phyloP scores from a whole-genome alignment of 2,329 filamentous ascomycete species.

The Graphiopsis chlorocephala region DNA sequence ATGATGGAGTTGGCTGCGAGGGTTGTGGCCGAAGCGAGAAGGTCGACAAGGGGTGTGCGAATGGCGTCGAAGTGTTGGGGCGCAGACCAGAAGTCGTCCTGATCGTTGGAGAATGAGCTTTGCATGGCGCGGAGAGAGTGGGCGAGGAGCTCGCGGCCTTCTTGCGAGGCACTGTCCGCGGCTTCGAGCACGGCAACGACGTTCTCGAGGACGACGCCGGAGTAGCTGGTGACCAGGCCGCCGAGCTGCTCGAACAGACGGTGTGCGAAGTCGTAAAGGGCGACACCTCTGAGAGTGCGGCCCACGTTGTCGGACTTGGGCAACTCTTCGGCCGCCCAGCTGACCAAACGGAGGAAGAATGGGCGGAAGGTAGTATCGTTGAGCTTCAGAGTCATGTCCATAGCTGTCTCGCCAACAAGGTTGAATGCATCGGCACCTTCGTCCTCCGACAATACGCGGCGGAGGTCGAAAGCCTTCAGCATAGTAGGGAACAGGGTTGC shows the following conservation, averaged over 20 bases:
- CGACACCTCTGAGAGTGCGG: slow-evolving; percentile 63
- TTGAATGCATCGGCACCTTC: slow-evolving; percentile 56
- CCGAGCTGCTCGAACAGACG: slow-evolving; percentile 82
- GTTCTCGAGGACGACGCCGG: slow-evolving; percentile 77
- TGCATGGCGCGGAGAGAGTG: slow-evolving; percentile 69
- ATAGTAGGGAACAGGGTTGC: slow-evolving; percentile 62
- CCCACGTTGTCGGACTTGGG: slow-evolving; percentile 61
- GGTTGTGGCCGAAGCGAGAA: slow-evolving; percentile 49
- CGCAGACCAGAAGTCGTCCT: slow-evolving; percentile 93
- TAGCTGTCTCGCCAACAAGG: slow-evolving; percentile 63
- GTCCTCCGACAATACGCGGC: slow-evolving; percentile 55
- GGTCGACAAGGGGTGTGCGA: slow-evolving; percentile 65
- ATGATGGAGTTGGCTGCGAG: slow-evolving; percentile 53
- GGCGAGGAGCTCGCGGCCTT: slow-evolving; percentile 55
- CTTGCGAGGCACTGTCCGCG: slow-evolving; percentile 59
- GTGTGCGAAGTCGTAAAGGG: slow-evolving; percentile 76
- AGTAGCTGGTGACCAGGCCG: slow-evolving; percentile 91
- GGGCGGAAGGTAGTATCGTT: slow-evolving; percentile 93
- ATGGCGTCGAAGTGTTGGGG: slow-evolving; percentile 80
- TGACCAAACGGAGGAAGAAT: slow-evolving; percentile 80
- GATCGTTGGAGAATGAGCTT: slow-evolving; percentile 80
- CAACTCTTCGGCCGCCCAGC: slow-evolving; percentile 67
- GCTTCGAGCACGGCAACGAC: slow-evolving; percentile 60
- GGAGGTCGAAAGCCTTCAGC: slow-evolving; percentile 61
- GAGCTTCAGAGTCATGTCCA: slow-evolving; percentile 94